Conservation (phyloP, 768 basidiomycete genomes). For the Lepiota brunneoincarnata region DNA sequence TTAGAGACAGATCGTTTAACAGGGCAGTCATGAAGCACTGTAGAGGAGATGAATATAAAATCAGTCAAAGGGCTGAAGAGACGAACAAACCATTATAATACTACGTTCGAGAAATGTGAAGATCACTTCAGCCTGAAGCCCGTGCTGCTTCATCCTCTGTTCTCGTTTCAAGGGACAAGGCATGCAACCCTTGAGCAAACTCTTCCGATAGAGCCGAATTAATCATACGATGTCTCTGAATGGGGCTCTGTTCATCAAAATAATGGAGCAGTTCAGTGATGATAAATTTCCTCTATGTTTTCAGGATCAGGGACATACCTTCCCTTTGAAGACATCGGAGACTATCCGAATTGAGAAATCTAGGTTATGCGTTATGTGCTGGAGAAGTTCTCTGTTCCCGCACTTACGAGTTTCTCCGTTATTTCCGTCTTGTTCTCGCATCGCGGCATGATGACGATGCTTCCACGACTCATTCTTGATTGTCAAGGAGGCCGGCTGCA, state of each 20-base stretch:
- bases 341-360: constrained; percentile 79
- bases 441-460: constrained; percentile 82
- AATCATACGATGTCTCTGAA: constrained; percentile 82
- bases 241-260: constrained; percentile 47
- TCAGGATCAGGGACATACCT: constrained; percentile 42
- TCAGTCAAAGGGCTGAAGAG: not conserved
- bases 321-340: constrained; percentile 70
- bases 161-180: constrained; percentile 72
- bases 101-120: not conserved
- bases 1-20: constrained; percentile 8
- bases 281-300: constrained; percentile 3
- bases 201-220: constrained; percentile 72
- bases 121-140: not conserved
- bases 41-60: not conserved
- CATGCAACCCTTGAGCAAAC: constrained; percentile 68
- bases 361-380: constrained; percentile 25
- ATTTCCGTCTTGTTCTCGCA: constrained; percentile 66
- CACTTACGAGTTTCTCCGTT: constrained; percentile 81
- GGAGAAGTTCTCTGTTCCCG: not conserved
- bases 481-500: constrained; percentile 60
- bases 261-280: constrained; percentile 12
- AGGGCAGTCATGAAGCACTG: not conserved
- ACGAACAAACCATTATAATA: constrained; percentile 1
- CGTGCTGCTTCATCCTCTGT: constrained; percentile 49
- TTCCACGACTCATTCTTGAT: constrained; percentile 84